phyloP scores from a whole-genome alignment of 2,329 filamentous ascomycete species.

The Amphichorda felina region DNA sequence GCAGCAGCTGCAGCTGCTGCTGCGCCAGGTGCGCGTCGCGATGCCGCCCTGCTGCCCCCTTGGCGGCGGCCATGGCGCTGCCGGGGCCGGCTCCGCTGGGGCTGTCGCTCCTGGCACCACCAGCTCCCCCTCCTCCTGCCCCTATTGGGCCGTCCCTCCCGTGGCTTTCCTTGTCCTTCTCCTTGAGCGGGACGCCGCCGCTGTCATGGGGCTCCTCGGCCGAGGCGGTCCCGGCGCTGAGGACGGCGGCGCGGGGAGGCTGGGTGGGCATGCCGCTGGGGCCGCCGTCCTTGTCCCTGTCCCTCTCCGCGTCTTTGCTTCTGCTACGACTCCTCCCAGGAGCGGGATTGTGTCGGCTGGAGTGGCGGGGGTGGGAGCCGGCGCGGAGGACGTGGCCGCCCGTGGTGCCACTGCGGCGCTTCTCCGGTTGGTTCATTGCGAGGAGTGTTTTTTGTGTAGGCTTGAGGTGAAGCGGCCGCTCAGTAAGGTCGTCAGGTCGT shows the following conservation, averaged over 20 bases:
- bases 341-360: conserved; percentile 4
- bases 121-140: conserved; percentile 8
- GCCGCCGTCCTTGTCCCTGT: conserved; percentile 3
- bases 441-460: too few species aligned
- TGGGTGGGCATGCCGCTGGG: conserved; percentile 15
- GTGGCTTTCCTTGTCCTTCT: conserved; percentile 16
- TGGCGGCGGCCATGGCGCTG: conserved; percentile 1
- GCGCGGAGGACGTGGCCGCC: conserved; percentile 12
- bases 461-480: too few species aligned
- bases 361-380: conserved; percentile 7
- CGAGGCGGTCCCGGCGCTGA: conserved; percentile 9
- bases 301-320: conserved; percentile 3
- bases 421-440: conserved; percentile 31
- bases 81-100: background rate
- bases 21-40: conserved; percentile 2
- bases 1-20: conserved; percentile 7
- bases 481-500: conserved; percentile 11
- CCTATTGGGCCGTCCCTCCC: conserved; percentile 7
- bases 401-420: conserved; percentile 23
- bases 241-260: conserved; percentile 16
- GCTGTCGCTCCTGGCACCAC: background rate
- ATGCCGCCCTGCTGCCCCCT: too few species aligned
- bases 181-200: conserved; percentile 7
- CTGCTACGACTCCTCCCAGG: conserved; percentile 1
- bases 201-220: conserved; percentile 8